Base-by-base conservation (phyloP, 2,329 filamentous ascomycete genomes). In the Clonostachys byssicola region DNA sequence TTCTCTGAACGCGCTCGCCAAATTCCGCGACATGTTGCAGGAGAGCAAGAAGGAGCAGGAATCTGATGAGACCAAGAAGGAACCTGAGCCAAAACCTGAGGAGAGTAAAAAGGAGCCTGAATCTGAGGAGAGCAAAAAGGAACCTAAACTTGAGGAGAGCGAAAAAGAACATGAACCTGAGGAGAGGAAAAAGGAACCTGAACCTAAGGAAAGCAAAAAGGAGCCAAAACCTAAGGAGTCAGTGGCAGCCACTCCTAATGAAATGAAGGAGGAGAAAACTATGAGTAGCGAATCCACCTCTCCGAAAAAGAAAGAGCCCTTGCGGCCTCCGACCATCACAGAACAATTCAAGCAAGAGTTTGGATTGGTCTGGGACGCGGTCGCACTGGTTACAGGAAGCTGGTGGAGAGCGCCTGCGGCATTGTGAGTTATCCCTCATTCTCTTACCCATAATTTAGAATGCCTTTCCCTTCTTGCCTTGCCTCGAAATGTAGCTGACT, bases 1-100 rank as follows among this genome's bases (percentile, higher is more conserved):
- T 63, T 94, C 89, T 45, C 70, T 99, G 51, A 74, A 78, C 34
- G 86, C 89, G 0, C 78, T 96, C 40, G 80, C 83, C 47, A 75
- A 84, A 47, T 97, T 99, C 71, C 70, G 77, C 44, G 57, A 56
- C 30, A 78, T 83, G 73, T 68, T 78, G 12, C 44, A 23, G 14
- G 44, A 34, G 44, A 30, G 40, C 14, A 12, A 10, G 12, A 34
- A 34, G 5, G 45, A 42, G n/a, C 13, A 43, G 17, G 36, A n/a
- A 39, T n/a, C 36, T 39, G 18, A 47, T 12, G 20, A 23, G 14
- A n/a, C 38, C 4, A 17, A 44, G n/a, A 30, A 43, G 8, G 23
- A 30, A 30, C 9, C 23, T 10, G 45, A 36, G n/a, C 9, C 34
- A 5, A 12, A n/a, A 39, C 7, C 36, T 39, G 18, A 47, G 13